These are phyloP conservation scores for Ganoderma multipileum DNA, from an alignment of 1,284 basidiomycete species.

Conservation along the genomic window DNA sequence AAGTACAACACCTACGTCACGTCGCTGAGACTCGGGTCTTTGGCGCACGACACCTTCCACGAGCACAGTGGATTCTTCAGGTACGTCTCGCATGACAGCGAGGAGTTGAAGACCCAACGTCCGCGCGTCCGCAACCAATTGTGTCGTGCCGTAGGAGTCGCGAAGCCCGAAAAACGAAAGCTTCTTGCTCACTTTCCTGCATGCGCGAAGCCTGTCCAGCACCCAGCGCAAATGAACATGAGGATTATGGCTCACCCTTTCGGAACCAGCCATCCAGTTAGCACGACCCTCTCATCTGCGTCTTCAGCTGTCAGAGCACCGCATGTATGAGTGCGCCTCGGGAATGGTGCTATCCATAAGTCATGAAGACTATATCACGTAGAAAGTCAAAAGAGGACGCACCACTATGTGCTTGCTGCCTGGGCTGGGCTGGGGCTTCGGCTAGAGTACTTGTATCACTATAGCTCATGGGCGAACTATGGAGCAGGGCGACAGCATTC, in stretches of 20 bases:
- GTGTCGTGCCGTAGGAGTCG: slow-evolving; percentile 78
- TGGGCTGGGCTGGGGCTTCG: background rate
- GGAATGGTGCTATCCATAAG: slow-evolving; percentile 20
- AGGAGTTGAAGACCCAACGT: slow-evolving; percentile 42
- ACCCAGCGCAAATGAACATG: background rate
- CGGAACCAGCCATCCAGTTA: slow-evolving; percentile 27
- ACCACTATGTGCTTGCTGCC: background rate
- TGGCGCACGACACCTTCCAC: slow-evolving; percentile 73
- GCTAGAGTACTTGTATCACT: background rate
- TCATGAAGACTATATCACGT: background rate
- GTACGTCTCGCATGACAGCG: slow-evolving; percentile 61
- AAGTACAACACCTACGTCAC: slow-evolving; percentile 40
- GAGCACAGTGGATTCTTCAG: slow-evolving; percentile 80
- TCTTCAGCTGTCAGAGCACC: slow-evolving; percentile 18
- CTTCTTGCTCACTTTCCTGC: slow-evolving; percentile 68
- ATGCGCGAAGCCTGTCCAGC: too few species aligned
- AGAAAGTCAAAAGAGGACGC: background rate
- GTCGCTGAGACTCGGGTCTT: slow-evolving; percentile 68
- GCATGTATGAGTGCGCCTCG: slow-evolving; percentile 28
- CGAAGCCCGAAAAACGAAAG: slow-evolving; percentile 84
- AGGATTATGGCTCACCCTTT: slow-evolving; percentile 20
- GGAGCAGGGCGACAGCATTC: background rate
- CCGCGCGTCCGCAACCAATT: slow-evolving; percentile 69
- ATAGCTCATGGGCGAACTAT: background rate
- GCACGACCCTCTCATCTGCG: slow-evolving; percentile 16